phyloP scores from a whole-genome alignment of 306 rosid genomes.

The Prinsepia uniflora region DNA sequence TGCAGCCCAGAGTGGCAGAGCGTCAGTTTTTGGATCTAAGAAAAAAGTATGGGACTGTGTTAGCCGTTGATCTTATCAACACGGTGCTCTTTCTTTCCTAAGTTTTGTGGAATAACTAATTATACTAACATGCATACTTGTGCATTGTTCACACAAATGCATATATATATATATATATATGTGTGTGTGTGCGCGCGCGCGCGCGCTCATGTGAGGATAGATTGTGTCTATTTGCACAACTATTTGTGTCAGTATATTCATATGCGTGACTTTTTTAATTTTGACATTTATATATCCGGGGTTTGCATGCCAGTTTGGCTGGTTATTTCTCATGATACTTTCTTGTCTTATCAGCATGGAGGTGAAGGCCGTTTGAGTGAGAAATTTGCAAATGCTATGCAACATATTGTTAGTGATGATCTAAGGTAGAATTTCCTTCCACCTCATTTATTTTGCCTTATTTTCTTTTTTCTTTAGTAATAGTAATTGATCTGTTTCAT shows the following conservation, averaged over 20 bases:
- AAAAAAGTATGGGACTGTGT: slow-evolving; percentile 86
- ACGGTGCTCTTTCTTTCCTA: slow-evolving; percentile 40
- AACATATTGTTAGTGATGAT: slow-evolving; percentile 62
- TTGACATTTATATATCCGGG: not conserved
- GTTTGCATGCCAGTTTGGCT: not conserved
- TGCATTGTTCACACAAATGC: not conserved
- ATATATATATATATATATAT: not conserved
- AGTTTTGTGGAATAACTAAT: not conserved
- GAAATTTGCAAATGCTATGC: slow-evolving; percentile 64
- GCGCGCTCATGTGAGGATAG: not conserved
- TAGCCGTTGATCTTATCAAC: slow-evolving; percentile 90
- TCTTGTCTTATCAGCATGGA: slow-evolving; percentile 65
- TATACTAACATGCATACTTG: not conserved
- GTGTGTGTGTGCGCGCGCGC: not conserved
- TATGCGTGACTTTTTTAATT: not conserved
- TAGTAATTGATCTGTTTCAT: slow-evolving; percentile 13
- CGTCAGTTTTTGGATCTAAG: slow-evolving; percentile 91
- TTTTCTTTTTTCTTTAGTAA: not conserved
- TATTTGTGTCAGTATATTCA: slow-evolving; percentile 17
- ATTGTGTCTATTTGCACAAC: slow-evolving; percentile 10
- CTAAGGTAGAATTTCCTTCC: slow-evolving; percentile 69
- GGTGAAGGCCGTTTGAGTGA: slow-evolving; percentile 89
- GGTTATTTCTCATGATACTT: slow-evolving; percentile 27
- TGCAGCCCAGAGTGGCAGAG: slow-evolving; percentile 77
- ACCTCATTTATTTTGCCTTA: slow-evolving; percentile 16